Evolutionary conservation across 495 filamentous ascomycete species (phyloP).

Genomic region (Acidomyces sp.): DNA sequence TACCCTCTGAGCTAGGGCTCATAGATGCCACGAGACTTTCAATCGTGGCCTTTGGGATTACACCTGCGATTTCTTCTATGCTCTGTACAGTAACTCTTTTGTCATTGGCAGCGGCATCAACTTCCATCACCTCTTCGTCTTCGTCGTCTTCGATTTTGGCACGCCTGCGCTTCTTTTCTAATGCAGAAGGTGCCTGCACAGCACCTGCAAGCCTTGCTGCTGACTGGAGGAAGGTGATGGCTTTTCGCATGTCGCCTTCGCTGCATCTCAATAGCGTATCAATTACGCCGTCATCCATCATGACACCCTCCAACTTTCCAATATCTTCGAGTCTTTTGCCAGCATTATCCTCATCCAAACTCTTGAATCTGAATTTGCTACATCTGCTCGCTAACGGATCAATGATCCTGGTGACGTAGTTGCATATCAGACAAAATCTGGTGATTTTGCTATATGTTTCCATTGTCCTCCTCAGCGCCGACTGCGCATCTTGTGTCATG

Average conservation of each 20-base stretch:
- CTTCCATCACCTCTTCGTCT: conserved; percentile 39
- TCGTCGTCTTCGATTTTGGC: conserved; percentile 47
- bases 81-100: conserved; percentile 55
- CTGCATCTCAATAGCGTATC: conserved; percentile 74
- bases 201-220: conserved; percentile 69
- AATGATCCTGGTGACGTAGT: conserved; percentile 96
- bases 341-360: conserved; percentile 70
- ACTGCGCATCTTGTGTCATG: conserved; percentile 98
- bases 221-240: conserved; percentile 91
- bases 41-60: conserved; percentile 66
- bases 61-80: conserved; percentile 91
- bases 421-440: conserved; percentile 93
- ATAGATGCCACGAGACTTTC: conserved; percentile 60
- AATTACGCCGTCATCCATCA: conserved; percentile 60
- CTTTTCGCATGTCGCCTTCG: conserved; percentile 88
- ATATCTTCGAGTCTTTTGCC: conserved; percentile 65
- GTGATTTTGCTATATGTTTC: conserved; percentile 95
- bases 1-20: conserved; percentile 48
- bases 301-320: conserved; percentile 60
- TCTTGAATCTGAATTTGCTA: conserved; percentile 97
- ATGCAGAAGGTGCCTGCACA: conserved; percentile 13
- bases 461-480: conserved; percentile 85
- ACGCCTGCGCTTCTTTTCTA: conserved; percentile 34
- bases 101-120: conserved; percentile 27
- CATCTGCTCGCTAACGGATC: conserved; percentile 86